A percentile compares a stretch with the other conserved stretches of the same genome.
Evolutionary conservation across 208 protist genomes (phyloP).

Genomic region (Leishmania martiniquensis): DNA sequence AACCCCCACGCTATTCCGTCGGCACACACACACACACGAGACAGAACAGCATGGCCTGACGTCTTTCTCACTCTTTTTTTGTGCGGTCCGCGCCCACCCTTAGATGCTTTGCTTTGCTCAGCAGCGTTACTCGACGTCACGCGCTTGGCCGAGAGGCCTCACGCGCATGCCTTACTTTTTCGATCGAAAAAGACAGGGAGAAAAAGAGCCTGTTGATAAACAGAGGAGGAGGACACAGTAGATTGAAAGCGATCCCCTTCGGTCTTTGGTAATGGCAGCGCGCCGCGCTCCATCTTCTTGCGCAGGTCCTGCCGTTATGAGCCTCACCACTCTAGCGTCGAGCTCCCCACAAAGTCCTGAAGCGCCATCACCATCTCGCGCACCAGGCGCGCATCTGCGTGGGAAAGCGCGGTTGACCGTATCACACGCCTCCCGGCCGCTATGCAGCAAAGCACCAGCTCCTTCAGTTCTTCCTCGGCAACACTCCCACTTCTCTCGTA

Average conservation of each 20-base stretch:
- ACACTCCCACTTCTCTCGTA: constrained; percentile 57
- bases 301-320: neutral
- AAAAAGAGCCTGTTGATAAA: neutral
- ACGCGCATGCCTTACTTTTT: neutral
- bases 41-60: no score
- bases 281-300: neutral
- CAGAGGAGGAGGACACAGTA: neutral
- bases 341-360: constrained; percentile 45
- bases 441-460: constrained; percentile 49
- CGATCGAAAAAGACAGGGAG: neutral
- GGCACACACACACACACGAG: no score
- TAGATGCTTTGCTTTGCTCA: neutral
- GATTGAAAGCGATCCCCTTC: neutral
- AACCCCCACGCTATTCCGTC: no score
- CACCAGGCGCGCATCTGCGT: constrained; percentile 13
- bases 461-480: constrained; percentile 51
- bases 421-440: constrained; percentile 26
- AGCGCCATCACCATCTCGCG: constrained; percentile 35
- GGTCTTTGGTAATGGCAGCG: neutral
- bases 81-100: neutral
- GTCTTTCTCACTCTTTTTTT: no score
- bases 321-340: constrained; percentile 64
- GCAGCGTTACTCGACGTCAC: neutral
- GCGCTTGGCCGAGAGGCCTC: neutral
- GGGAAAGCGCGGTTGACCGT: constrained; percentile 13